Evolutionary conservation across 257 asterid species (phyloP).

Genomic region (Scutellaria baicalensis): DNA sequence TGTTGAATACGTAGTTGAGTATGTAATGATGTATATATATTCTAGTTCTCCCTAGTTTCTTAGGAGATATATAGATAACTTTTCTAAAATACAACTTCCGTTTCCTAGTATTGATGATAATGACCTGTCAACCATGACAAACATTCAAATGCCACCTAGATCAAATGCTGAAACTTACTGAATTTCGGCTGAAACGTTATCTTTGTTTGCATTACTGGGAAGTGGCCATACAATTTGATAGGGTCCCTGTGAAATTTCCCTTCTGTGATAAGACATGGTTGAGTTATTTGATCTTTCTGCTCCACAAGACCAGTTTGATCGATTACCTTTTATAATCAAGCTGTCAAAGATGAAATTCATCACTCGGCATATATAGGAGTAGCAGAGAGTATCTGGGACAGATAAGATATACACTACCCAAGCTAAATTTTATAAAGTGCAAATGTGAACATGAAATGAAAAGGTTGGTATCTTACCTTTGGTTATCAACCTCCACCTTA

Average conservation of each 20-base stretch:
- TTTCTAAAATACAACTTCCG: not conserved
- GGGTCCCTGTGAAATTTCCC: conserved; percentile 67
- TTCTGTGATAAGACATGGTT: conserved; percentile 38
- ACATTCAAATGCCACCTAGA: not conserved
- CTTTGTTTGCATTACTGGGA: conserved; percentile 57
- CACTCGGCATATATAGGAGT: not conserved
- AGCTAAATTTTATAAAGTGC: not conserved
- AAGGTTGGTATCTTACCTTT: conserved; percentile 28
- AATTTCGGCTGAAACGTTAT: conserved; percentile 60
- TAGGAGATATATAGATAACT: not conserved
- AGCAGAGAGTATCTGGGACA: not conserved
- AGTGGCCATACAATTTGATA: conserved; percentile 64
- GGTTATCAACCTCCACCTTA: conserved; percentile 56
- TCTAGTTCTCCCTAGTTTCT: not conserved
- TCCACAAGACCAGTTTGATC: conserved; percentile 32
- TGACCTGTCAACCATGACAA: too few species aligned
- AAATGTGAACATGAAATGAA: not conserved
- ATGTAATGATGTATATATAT: not conserved
- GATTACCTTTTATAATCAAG: conserved; percentile 53
- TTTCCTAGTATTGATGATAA: not conserved
- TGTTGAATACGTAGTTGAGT: not conserved
- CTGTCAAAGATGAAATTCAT: conserved; percentile 29
- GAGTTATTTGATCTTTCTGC: conserved; percentile 21
- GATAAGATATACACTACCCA: not conserved
- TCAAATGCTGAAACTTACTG: conserved; percentile 39